Percentiles rank a stretch among this genome's conserved stretches.
These are phyloP conservation scores for Bipolaris victoriae DNA, from an alignment of 2,329 filamentous ascomycete genomes.

Conservation along the genomic window DNA sequence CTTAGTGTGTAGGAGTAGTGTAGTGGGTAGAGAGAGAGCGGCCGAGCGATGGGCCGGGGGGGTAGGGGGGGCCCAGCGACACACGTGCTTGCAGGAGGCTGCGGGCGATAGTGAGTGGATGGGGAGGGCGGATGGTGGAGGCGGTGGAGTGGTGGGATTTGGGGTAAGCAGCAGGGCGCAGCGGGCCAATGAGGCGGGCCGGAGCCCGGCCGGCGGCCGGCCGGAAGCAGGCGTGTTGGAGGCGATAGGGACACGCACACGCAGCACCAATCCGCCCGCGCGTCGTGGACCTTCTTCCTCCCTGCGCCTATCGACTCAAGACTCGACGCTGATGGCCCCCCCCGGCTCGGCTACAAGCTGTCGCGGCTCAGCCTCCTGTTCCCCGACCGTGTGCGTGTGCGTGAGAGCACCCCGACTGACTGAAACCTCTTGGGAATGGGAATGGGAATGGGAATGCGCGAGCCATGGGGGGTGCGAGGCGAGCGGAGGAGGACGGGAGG, in stretches of 20 bases:
- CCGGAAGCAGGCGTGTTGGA: constrained; percentile 12
- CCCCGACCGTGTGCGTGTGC: constrained; percentile 7
- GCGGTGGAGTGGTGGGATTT: not conserved
- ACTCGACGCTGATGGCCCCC: constrained; percentile 21
- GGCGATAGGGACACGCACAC: constrained; percentile 9
- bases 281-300: constrained; percentile 5
- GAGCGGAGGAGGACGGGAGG: no score
- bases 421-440: constrained; percentile 2
- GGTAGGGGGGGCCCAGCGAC: not conserved
- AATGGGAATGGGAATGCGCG: no score
- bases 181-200: constrained; percentile 12
- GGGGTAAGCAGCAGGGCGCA: constrained; percentile 13
- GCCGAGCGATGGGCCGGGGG: not conserved
- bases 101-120: constrained; percentile 18
- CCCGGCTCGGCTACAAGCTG: constrained; percentile 26
- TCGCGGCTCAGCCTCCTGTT: constrained; percentile 23
- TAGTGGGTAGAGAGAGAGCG: not conserved
- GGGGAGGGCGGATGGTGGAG: not conserved
- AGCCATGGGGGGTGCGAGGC: no score
- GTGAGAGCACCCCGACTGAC: not conserved
- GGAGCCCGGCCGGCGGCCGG: constrained; percentile 7
- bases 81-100: constrained; percentile 24
- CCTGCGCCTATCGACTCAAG: no score
- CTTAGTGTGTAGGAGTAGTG: no score
- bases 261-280: not conserved